Conservation (phyloP, 305 asterid genomes). For the Solanum chacoense region DNA sequence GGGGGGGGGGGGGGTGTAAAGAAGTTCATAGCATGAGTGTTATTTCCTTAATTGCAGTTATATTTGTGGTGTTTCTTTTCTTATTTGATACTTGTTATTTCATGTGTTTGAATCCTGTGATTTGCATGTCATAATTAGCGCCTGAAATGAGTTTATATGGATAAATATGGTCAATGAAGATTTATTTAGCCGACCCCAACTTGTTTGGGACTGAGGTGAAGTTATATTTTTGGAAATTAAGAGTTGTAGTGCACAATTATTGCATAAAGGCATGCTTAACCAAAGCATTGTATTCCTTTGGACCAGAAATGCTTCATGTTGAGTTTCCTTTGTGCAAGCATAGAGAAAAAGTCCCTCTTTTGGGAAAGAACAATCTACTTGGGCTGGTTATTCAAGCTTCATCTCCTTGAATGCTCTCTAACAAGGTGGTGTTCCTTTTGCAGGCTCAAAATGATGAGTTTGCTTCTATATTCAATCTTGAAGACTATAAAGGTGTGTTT, state of each 20-base stretch:
- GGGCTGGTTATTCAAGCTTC: background rate
- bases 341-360: background rate
- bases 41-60: background rate
- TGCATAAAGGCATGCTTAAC: background rate
- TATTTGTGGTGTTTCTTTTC: background rate
- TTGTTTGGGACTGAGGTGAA: background rate
- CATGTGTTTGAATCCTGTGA: background rate
- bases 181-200: background rate
- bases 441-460: constrained; percentile 89
- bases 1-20: background rate
- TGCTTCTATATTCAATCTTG: constrained; percentile 78
- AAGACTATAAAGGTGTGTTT: constrained; percentile 80
- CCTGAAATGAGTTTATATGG: background rate
- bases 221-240: background rate
- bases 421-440: background rate
- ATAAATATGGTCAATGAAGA: background rate
- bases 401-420: background rate
- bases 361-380: background rate
- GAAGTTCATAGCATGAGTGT: background rate
- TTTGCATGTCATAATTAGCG: background rate
- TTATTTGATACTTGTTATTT: background rate
- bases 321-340: background rate
- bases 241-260: background rate
- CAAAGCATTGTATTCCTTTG: background rate
- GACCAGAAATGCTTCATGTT: background rate